Evolutionary conservation across 163 green algal genomes (phyloP), one percentile per base, ranked within the genome.

Genomic region (Botryococcus braunii): DNA sequence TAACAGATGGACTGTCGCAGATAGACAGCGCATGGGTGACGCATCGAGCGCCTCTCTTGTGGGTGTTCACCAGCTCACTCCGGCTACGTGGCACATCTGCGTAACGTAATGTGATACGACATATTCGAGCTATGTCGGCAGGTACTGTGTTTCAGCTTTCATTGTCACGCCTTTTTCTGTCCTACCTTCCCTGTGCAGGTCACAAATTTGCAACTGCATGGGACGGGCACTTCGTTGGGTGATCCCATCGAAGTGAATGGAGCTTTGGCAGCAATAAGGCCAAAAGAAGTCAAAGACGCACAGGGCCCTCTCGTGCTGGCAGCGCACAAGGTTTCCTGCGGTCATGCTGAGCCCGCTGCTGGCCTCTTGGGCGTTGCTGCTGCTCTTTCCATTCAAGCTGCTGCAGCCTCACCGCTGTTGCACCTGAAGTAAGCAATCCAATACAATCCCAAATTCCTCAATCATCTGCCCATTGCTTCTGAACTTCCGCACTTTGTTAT

Each of bases 271-370:
- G 71, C 92, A 41, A 70, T 85, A 50, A 34, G 73, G 52, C 25
- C 46, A 21, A 62, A 64, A n/a, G 5, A 21, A 13, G 49, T 49
- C 11, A 13, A 31, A 17, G 40, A 27, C 9, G 36, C 31, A 35
- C 11, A 13, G 2, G 23, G 3, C 38, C 69, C 63, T 0, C 63
- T 83, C 39, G 46, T 36, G 3, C 66, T 92, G 25, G 56, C 75
- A 4, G 79, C 83, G 27, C 81, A 72, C 70, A 95, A 95, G 74
- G 82, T 85, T 0, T 73, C 65, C 9, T n/a, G 78, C 0, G 89
- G 89, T 3, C 89, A 96, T 65, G 77, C 77, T 2, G 89, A 96
- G 75, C 83, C 89, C 0, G 86, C 85, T 13, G 86, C 87, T 0
- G 89, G 89, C 39, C 39, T 91, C 36, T 72, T 92, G 27, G 88